Evolutionary conservation across 306 rosid genomes (phyloP).

Genomic region (Lablab purpureus): DNA sequence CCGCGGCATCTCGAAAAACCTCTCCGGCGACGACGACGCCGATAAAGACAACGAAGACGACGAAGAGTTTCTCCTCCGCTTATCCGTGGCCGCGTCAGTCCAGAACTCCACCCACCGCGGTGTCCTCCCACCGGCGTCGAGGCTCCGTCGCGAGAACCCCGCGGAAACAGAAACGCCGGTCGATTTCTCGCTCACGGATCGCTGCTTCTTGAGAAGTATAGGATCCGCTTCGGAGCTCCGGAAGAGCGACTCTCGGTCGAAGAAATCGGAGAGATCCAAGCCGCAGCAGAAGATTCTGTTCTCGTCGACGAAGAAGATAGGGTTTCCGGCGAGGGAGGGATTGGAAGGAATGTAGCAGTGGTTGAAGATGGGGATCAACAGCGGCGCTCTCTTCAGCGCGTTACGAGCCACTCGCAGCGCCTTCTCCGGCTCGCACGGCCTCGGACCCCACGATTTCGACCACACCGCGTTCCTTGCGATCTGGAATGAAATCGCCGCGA

Average conservation of each 20-base stretch:
- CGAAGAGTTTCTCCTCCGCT: conserved; percentile 69
- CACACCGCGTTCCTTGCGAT: conserved; percentile 84
- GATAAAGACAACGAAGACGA: conserved; percentile 62
- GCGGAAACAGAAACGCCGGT: conserved; percentile 73
- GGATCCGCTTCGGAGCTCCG: conserved; percentile 66
- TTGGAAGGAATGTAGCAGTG: conserved; percentile 99
- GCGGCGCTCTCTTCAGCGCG: conserved; percentile 93
- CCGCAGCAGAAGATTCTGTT: conserved; percentile 92
- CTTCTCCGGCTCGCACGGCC: conserved; percentile 86
- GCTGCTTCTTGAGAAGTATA: conserved; percentile 66
- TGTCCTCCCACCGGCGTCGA: conserved; percentile 76
- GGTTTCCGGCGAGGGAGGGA: conserved; percentile 92
- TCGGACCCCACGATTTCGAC: conserved; percentile 91
- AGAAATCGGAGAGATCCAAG: conserved; percentile 89
- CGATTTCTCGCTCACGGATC: conserved; percentile 82
- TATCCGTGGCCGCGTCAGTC: conserved; percentile 89
- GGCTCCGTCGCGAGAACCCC: conserved; percentile 75
- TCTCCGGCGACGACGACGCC: conserved; percentile 72
- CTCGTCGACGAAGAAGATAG: conserved; percentile 91
- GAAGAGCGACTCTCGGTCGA: conserved; percentile 78
- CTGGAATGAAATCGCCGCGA: conserved; percentile 95
- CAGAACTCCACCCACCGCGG: conserved; percentile 99
- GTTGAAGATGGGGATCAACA: conserved; percentile 87
- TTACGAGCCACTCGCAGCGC: conserved; percentile 79
- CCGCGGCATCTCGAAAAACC: conserved; percentile 67